These are phyloP conservation scores for Pyronema domesticum DNA, from an alignment of 495 filamentous ascomycete genomes.

Conservation along the genomic window DNA sequence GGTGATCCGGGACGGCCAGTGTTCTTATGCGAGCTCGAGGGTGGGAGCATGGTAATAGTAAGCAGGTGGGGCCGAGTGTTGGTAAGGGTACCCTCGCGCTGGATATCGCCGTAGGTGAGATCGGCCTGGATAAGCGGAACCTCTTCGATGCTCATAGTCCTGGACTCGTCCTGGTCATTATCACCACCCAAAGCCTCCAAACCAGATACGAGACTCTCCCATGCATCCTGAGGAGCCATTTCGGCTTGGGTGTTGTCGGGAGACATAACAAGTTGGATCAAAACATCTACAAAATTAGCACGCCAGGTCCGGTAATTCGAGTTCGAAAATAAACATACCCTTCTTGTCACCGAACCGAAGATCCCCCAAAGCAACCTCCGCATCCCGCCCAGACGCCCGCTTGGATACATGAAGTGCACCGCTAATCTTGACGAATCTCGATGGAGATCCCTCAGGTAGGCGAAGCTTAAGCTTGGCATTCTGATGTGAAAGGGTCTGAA, in stretches of 20 bases:
- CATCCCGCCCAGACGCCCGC: slow-evolving; percentile 88
- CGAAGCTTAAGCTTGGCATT: slow-evolving; percentile 94
- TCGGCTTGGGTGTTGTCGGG: slow-evolving; percentile 79
- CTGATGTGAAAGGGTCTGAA: slow-evolving; percentile 94
- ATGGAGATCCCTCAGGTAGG: slow-evolving; percentile 87
- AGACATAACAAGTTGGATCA: slow-evolving; percentile 85
- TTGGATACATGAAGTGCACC: slow-evolving; percentile 94
- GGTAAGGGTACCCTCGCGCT: slow-evolving; percentile 73
- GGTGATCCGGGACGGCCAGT: slow-evolving; percentile 47
- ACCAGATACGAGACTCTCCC: slow-evolving; percentile 93
- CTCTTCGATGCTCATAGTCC: slow-evolving; percentile 76
- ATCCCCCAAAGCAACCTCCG: slow-evolving; percentile 83
- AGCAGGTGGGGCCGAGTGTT: slow-evolving; percentile 82
- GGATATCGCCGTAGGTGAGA: slow-evolving; percentile 80
- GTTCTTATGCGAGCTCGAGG: slow-evolving; percentile 42
- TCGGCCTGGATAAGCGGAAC: slow-evolving; percentile 92
- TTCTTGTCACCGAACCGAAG: slow-evolving; percentile 93
- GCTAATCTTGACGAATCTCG: slow-evolving; percentile 96
- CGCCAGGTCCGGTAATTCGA: slow-evolving; percentile 4
- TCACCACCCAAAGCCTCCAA: slow-evolving; percentile 89
- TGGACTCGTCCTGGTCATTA: slow-evolving; percentile 69
- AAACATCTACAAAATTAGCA: slow-evolving; percentile 43
- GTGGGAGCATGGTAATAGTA: slow-evolving; percentile 97
- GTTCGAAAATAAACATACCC: slow-evolving; percentile 26
- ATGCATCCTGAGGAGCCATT: slow-evolving; percentile 74